These are phyloP conservation scores for Curvularia eragrostidis DNA, from an alignment of 2,329 filamentous ascomycete genomes.

Conservation along the genomic window DNA sequence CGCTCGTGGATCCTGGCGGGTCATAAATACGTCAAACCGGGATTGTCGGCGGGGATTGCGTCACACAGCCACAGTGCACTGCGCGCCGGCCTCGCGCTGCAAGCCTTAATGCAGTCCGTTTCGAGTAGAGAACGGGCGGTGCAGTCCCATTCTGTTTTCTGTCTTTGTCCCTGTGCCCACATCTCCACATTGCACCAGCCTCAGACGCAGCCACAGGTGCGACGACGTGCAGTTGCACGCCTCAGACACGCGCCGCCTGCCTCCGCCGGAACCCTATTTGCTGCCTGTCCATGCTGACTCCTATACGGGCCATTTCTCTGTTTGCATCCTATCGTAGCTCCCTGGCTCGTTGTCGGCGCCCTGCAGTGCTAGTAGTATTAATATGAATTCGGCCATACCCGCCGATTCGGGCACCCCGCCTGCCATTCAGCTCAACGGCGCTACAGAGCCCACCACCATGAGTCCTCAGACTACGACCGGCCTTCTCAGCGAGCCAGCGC, in stretches of 20 bases:
- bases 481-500: constrained; percentile 29
- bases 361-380: constrained; percentile 8
- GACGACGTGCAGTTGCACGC: constrained; percentile 21
- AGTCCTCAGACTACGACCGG: constrained; percentile 28
- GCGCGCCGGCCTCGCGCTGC: constrained; percentile 24
- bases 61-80: constrained; percentile 31
- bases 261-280: constrained; percentile 9
- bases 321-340: constrained; percentile 10
- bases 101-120: constrained; percentile 21
- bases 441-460: constrained; percentile 42
- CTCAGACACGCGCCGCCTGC: constrained; percentile 40
- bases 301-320: constrained; percentile 9
- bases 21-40: constrained; percentile 9
- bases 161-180: constrained; percentile 15
- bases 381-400: constrained; percentile 36
- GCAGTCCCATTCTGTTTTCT: constrained; percentile 19
- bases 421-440: constrained; percentile 44
- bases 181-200: constrained; percentile 28
- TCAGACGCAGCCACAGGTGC: constrained; percentile 37
- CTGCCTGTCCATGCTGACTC: constrained; percentile 3
- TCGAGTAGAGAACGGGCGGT: constrained; percentile 20
- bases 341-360: constrained; percentile 11
- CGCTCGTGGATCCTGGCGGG: constrained; percentile 2
- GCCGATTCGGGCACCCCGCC: constrained; percentile 30
- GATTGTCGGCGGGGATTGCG: constrained; percentile 27